Evolutionary conservation across 495 filamentous ascomycete genomes (phyloP).

Genomic region (Astrocystis sublimbata): DNA sequence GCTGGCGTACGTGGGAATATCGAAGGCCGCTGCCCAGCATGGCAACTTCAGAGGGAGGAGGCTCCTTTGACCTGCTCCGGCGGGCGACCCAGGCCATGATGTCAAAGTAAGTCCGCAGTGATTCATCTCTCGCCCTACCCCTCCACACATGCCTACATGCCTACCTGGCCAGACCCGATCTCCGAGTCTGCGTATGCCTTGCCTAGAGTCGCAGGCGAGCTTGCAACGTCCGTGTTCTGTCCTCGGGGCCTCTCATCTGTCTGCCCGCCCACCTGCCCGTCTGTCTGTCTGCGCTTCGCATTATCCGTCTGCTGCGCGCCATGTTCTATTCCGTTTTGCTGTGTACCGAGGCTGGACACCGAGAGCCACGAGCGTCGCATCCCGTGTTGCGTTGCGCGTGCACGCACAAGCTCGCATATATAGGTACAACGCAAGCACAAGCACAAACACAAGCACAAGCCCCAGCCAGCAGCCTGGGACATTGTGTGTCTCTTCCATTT

Average conservation of each 20-base stretch:
- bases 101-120: constrained; percentile 51
- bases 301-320: not conserved
- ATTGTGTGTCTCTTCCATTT: constrained; percentile 11
- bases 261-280: too few species aligned
- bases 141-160: constrained; percentile 33
- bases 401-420: not conserved
- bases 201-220: constrained; percentile 9
- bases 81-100: constrained; percentile 60
- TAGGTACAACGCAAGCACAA: not conserved
- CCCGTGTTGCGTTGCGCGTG: not conserved
- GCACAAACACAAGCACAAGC: not conserved
- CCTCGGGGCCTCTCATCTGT: too few species aligned
- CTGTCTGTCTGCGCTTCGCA: not conserved
- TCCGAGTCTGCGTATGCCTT: constrained; percentile 7
- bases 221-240: not conserved
- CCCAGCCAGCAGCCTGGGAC: constrained; percentile 1
- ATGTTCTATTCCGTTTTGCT: constrained; percentile 10
- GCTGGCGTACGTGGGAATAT: constrained; percentile 13
- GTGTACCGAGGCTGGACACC: constrained; percentile 6
- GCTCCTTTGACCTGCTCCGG: constrained; percentile 54
- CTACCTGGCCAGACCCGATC: not conserved
- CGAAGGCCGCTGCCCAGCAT: constrained; percentile 24
- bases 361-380: constrained; percentile 16
- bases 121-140: constrained; percentile 32
- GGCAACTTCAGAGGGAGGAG: constrained; percentile 41